These are phyloP conservation scores for Lactuca sativa DNA, from an alignment of 129 eudicot species.

Conservation along the genomic window DNA sequence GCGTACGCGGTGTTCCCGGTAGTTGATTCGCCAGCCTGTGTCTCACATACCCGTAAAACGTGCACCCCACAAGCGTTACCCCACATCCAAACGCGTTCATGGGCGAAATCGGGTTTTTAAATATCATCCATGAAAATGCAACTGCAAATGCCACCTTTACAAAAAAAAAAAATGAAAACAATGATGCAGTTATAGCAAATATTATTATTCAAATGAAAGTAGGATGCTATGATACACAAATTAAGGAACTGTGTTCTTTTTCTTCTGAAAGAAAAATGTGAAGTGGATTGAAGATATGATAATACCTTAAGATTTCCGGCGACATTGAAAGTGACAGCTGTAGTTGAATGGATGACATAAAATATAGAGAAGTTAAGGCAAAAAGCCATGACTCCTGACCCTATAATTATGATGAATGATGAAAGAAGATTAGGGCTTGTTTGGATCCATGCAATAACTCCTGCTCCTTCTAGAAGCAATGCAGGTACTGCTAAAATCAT, in stretches of 20 bases:
- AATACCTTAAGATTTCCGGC: constrained; percentile 96
- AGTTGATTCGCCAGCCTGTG: constrained; percentile 73
- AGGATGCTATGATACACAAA: background rate
- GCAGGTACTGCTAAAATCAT: constrained; percentile 89
- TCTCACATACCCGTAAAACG: constrained; percentile 91
- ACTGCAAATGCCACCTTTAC: constrained; percentile 94
- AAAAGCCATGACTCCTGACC: constrained; percentile 87
- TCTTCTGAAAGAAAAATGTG: too few relatives aligned
- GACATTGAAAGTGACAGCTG: constrained; percentile 96
- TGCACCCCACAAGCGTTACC: constrained; percentile 82
- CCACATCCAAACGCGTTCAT: constrained; percentile 85
- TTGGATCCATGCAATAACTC: constrained; percentile 67
- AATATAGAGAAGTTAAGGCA: constrained; percentile 95
- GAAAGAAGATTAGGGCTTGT: constrained; percentile 50
- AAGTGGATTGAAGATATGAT: background rate
- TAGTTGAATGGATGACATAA: constrained; percentile 92
- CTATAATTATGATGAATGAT: constrained; percentile 65
- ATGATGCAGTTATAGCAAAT: too few relatives aligned
- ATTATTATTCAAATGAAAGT: background rate
- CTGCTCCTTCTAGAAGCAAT: constrained; percentile 79
- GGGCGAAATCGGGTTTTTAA: constrained; percentile 79
- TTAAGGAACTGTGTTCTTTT: too few relatives aligned
- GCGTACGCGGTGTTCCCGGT: constrained; percentile 81
- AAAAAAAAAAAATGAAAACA: background rate
- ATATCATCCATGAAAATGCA: constrained; percentile 87